Evolutionary conservation across 1,284 basidiomycete genomes (phyloP), one percentile per base, ranked within the genome.

Genomic region (Apiotrichum veenhuisii): DNA sequence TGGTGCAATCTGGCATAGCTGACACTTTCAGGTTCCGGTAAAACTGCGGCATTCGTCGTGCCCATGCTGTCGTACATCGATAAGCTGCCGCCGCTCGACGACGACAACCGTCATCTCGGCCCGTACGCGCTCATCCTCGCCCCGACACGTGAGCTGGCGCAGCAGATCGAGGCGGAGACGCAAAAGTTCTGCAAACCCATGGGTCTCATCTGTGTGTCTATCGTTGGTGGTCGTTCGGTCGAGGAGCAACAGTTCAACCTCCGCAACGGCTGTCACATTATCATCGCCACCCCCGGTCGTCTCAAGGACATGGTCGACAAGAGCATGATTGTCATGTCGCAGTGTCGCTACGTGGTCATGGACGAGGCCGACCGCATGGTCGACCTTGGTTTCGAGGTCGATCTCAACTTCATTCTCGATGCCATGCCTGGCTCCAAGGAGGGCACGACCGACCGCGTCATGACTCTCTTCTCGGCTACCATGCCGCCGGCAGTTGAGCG

Each of bases 361-460:
- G 96, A 98, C 76, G 95, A 99, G 80, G 96, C 96, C 20, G 95
- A 99, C 76, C 85, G 94, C 54, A 98, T 98, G 95, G 92, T 98
- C 56, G 87, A 96, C 71, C 85, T 98, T 33, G 96, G 96, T 12
- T 98, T 98, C 76, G 96, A 98, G 75, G 84, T 84, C 17, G 92
- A 95, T 72, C 80, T 99, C 50, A 92, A 89, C 40, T 97, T 91
- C 74, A 98, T 99, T 66, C 80, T 99, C 51, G 95, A 98, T 76
- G 85, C 90, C 58, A 82, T 98, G 62, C 95, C 96, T 4, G 82
- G 84, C 3, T 88, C 89, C 53, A 85, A 88, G 52, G 87, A 88
- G 64, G 59, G 63, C n/a, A 85, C 84, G 76, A 88, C 86, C 66
- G 88, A 87, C 49, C 81, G 91, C 46, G 91, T 94, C 25, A 94